Percentiles rank a stretch among this genome's conserved stretches.
phyloP scores from a whole-genome alignment of 352 stramenopile species.

The Phytophthora lateralis region DNA sequence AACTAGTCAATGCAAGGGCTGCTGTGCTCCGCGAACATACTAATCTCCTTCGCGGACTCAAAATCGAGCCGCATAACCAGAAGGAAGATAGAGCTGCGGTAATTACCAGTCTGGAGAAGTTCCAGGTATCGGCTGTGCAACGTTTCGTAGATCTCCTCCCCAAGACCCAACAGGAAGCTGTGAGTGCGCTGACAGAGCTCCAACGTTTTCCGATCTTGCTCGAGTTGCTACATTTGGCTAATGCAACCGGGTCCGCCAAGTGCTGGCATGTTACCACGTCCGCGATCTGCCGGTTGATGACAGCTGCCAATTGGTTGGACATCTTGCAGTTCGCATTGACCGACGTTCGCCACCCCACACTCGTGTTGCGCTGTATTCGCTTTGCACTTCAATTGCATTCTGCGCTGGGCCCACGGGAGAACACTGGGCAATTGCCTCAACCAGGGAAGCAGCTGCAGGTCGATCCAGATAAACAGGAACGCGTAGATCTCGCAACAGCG shows the following conservation, averaged over 20 bases:
- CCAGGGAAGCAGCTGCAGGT: slow-evolving; percentile 10
- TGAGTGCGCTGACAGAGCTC: slow-evolving; percentile 12
- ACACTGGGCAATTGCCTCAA: neutral
- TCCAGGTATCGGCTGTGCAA: slow-evolving; percentile 15
- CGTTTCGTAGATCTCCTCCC: slow-evolving; percentile 19
- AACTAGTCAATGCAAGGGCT: slow-evolving; percentile 12
- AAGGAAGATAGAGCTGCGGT: neutral
- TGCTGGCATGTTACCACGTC: slow-evolving; percentile 48
- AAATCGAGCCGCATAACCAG: slow-evolving; percentile 8
- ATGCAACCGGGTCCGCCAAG: slow-evolving; percentile 24
- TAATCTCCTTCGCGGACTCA: slow-evolving; percentile 24
- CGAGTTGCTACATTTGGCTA: slow-evolving; percentile 31
- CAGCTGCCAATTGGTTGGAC: slow-evolving; percentile 30
- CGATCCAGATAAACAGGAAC: slow-evolving; percentile 21
- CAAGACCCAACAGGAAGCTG: slow-evolving; percentile 21
- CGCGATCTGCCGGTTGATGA: slow-evolving; percentile 35
- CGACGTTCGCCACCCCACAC: slow-evolving; percentile 38
- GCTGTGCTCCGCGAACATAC: slow-evolving; percentile 20
- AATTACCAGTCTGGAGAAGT: slow-evolving; percentile 4
- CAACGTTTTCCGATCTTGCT: slow-evolving; percentile 15
- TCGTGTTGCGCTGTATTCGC: slow-evolving; percentile 41
- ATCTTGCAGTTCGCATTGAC: slow-evolving; percentile 35
- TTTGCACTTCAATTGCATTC: slow-evolving; percentile 31
- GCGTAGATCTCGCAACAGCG: slow-evolving; percentile 10
- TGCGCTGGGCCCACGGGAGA: slow-evolving; percentile 3